Conservation (phyloP, 2,329 filamentous ascomycete species). For the Bipolaris gigantea region DNA sequence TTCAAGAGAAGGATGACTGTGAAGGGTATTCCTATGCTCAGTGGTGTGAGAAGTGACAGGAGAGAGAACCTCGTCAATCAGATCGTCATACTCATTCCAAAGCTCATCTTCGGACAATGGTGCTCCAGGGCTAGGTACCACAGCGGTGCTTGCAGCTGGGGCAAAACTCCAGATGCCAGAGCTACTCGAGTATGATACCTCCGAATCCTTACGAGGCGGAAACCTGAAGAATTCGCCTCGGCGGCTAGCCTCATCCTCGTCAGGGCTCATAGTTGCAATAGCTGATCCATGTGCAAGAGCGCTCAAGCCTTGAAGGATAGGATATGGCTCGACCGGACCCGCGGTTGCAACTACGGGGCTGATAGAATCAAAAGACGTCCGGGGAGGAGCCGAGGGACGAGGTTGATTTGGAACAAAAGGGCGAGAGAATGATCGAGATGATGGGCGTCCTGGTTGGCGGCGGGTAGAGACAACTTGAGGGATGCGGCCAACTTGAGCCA, state of each 20-base stretch:
- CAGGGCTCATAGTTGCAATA: constrained; percentile 39
- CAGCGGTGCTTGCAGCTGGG: constrained; percentile 60
- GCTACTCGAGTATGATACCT: constrained; percentile 65
- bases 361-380: constrained; percentile 40
- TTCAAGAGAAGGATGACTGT: constrained; percentile 34
- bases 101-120: constrained; percentile 80
- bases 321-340: constrained; percentile 39
- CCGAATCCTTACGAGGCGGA: constrained; percentile 71
- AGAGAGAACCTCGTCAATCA: constrained; percentile 71
- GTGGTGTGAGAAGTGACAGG: constrained; percentile 33
- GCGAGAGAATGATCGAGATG: constrained; percentile 80
- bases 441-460: constrained; percentile 64
- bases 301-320: constrained; percentile 39
- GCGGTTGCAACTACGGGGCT: constrained; percentile 31
- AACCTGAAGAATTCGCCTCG: constrained; percentile 72
- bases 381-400: constrained; percentile 35
- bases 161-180: constrained; percentile 63
- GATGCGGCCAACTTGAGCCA: constrained; percentile 83
- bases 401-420: constrained; percentile 65
- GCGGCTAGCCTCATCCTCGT: constrained; percentile 35
- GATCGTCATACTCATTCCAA: constrained; percentile 92
- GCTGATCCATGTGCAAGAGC: constrained; percentile 45
- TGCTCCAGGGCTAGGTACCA: constrained; percentile 64
- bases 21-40: constrained; percentile 13
- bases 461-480: constrained; percentile 74